Conservation (phyloP, 1,284 basidiomycete genomes). For the Xerocomus nothofagi region DNA sequence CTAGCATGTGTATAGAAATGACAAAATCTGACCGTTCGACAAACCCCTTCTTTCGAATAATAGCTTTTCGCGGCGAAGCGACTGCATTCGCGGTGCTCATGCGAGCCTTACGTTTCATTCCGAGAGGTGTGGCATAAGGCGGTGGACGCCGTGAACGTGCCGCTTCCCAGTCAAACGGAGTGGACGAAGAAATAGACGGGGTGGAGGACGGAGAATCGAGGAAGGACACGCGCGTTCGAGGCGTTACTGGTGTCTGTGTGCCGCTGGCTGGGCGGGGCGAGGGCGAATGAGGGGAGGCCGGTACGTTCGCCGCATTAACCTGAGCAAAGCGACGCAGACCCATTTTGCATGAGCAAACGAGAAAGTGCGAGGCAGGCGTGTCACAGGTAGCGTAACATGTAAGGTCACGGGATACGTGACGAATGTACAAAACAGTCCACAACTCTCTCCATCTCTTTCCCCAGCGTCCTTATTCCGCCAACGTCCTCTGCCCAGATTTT, state of each 20-base stretch:
- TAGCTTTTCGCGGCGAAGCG: slow-evolving; percentile 46
- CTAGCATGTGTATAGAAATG: not conserved
- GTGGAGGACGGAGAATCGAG: slow-evolving; percentile 58
- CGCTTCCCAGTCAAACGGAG: slow-evolving; percentile 82
- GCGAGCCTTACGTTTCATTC: slow-evolving; percentile 43
- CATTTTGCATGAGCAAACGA: slow-evolving; percentile 35
- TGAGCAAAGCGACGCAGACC: slow-evolving; percentile 55
- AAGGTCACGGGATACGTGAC: slow-evolving; percentile 24
- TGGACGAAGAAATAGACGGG: slow-evolving; percentile 67
- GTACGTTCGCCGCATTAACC: slow-evolving; percentile 39
- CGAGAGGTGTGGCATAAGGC: slow-evolving; percentile 63
- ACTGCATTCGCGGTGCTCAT: slow-evolving; percentile 42
- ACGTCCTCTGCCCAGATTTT: slow-evolving; percentile 47
- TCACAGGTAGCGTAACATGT: slow-evolving; percentile 24
- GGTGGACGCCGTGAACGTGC: slow-evolving; percentile 62
- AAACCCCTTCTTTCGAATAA: slow-evolving; percentile 60
- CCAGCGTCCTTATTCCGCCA: slow-evolving; percentile 22
- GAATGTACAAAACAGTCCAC: not conserved
- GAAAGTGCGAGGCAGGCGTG: slow-evolving; percentile 13
- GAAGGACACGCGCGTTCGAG: slow-evolving; percentile 41
- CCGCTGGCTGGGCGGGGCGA: slow-evolving; percentile 36
- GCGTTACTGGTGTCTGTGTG: slow-evolving; percentile 41
- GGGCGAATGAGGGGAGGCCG: slow-evolving; percentile 29
- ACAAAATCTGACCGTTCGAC: slow-evolving; percentile 50
- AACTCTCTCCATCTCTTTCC: slow-evolving; percentile 12